Conservation (phyloP, 1,284 basidiomycete species). For the Austroboletus novae-zelandiae region DNA sequence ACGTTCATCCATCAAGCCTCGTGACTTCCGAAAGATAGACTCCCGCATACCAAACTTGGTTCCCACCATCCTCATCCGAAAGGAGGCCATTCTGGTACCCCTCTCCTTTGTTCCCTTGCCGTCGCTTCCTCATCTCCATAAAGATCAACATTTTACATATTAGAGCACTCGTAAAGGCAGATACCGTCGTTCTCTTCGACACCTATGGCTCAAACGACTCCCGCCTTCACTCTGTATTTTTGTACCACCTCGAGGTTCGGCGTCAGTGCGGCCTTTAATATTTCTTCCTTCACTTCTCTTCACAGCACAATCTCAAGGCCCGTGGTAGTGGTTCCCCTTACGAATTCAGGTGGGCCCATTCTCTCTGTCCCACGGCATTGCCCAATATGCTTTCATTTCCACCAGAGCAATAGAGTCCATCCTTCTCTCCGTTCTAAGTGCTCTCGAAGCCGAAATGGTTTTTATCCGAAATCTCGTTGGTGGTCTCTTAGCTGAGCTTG, state of each 20-base stretch:
- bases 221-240: slow-evolving; percentile 79
- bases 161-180: slow-evolving; percentile 90
- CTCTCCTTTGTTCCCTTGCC: not conserved
- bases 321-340: slow-evolving; percentile 72
- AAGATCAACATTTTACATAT: slow-evolving; percentile 94
- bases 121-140: slow-evolving; percentile 4
- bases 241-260: slow-evolving; percentile 83
- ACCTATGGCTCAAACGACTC: slow-evolving; percentile 84
- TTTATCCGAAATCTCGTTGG: slow-evolving; percentile 87
- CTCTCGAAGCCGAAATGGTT: slow-evolving; percentile 90
- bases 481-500: slow-evolving; percentile 85
- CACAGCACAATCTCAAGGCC: slow-evolving; percentile 74
- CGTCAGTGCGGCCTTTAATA: slow-evolving; percentile 12
- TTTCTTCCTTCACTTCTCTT: slow-evolving; percentile 10
- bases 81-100: slow-evolving; percentile 82
- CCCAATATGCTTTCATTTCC: slow-evolving; percentile 11
- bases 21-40: slow-evolving; percentile 97
- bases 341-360: slow-evolving; percentile 74
- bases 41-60: slow-evolving; percentile 92
- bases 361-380: not conserved
- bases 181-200: slow-evolving; percentile 91
- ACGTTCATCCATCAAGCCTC: slow-evolving; percentile 56
- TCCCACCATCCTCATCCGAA: slow-evolving; percentile 88
- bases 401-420: slow-evolving; percentile 86
- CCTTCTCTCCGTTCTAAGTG: slow-evolving; percentile 83